phyloP scores from a whole-genome alignment of 495 filamentous ascomycete species.

The Parathielavia hyrcaniae region DNA sequence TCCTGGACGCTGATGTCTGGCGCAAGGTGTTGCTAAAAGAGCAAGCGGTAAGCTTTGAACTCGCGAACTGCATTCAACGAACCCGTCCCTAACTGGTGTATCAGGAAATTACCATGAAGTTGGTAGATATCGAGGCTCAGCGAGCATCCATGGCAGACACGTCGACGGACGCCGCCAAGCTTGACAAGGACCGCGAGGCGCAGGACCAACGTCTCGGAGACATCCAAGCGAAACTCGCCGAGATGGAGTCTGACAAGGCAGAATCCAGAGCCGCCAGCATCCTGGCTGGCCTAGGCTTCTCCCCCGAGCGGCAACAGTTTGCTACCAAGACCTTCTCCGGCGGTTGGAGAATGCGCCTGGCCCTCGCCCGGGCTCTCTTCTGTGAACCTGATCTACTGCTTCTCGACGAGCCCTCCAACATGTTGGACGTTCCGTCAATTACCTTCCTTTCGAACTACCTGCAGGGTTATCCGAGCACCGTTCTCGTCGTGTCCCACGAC shows the following conservation, averaged over 20 bases:
- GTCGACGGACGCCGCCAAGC: slow-evolving; percentile 70
- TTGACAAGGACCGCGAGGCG: slow-evolving; percentile 83
- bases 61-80: not conserved
- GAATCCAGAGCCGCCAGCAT: slow-evolving; percentile 93
- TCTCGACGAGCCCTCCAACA: slow-evolving; percentile 99
- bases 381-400: slow-evolving; percentile 95
- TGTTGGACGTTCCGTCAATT: slow-evolving; percentile 99
- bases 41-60: slow-evolving; percentile 58
- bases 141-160: slow-evolving; percentile 77
- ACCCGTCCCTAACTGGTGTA: slow-evolving; percentile 19
- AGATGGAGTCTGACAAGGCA: slow-evolving; percentile 99
- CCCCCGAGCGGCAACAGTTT: slow-evolving; percentile 81
- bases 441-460: slow-evolving; percentile 97
- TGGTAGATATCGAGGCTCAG: slow-evolving; percentile 74
- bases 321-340: slow-evolving; percentile 97
- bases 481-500: slow-evolving; percentile 98
- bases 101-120: slow-evolving; percentile 75
- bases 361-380: slow-evolving; percentile 89
- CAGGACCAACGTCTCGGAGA: slow-evolving; percentile 83
- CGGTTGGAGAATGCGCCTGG: slow-evolving; percentile 99
- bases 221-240: slow-evolving; percentile 83
- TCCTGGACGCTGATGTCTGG: slow-evolving; percentile 98
- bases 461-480: slow-evolving; percentile 85
- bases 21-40: slow-evolving; percentile 89
- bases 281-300: slow-evolving; percentile 94